Conservation (phyloP, 768 basidiomycete species). For the Podaxis sp. region DNA sequence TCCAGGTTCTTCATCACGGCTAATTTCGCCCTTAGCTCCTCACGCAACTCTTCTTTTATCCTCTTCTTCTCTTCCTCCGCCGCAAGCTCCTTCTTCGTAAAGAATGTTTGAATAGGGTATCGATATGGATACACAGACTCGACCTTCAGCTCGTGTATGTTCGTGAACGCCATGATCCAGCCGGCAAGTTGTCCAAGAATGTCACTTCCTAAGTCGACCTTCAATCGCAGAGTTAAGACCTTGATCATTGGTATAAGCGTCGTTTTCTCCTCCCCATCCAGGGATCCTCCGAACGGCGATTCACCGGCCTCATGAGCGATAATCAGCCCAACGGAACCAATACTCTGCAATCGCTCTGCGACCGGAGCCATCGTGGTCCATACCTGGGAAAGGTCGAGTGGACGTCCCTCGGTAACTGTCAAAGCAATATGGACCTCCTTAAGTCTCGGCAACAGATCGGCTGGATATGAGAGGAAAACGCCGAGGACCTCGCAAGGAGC, state of each 20-base stretch:
- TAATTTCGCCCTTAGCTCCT: conserved; percentile 3
- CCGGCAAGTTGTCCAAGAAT: conserved; percentile 4
- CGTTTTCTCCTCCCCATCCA: neutral
- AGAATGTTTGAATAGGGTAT: conserved; percentile 7
- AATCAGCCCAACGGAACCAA: neutral
- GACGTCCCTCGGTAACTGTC: conserved; percentile 1
- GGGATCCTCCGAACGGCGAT: conserved; percentile 9
- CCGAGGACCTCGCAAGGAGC: conserved; percentile 6
- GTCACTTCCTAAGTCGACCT: conserved; percentile 4
- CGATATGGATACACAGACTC: conserved; percentile 12
- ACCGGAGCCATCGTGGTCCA: conserved; percentile 4
- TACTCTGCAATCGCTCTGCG: neutral
- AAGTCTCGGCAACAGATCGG: conserved; percentile 5
- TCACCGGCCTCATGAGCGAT: conserved; percentile 11
- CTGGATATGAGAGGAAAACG: conserved; percentile 6
- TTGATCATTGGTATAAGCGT: neutral
- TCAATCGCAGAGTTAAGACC: conserved; percentile 6
- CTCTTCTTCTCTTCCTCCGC: conserved; percentile 10
- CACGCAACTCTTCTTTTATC: neutral
- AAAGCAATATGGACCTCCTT: conserved; percentile 6
- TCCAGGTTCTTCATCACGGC: conserved; percentile 5
- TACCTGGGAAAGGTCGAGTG: conserved; percentile 5
- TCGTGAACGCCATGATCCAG: conserved; percentile 14
- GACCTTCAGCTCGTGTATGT: conserved; percentile 7
- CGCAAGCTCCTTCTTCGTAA: conserved; percentile 3